phyloP scores from a whole-genome alignment of 139 green algal genomes.

The Pseudopediastrum boryanum region DNA sequence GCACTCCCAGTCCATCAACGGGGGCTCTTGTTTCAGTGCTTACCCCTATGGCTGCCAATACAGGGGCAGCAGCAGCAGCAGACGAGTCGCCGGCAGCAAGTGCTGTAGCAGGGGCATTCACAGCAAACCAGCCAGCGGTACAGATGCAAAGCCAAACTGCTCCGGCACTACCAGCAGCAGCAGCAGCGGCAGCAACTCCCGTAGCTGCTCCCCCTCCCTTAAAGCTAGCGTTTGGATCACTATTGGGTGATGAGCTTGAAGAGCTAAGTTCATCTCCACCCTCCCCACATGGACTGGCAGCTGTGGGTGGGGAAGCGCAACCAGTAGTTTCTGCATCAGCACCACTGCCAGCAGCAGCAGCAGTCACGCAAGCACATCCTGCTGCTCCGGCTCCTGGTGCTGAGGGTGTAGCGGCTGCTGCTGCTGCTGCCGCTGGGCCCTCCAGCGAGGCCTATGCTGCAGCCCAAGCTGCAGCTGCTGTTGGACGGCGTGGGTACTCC shows the following conservation, averaged over 20 bases:
- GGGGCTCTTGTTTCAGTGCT: no score
- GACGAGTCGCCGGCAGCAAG: not conserved
- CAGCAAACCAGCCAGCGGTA: not conserved
- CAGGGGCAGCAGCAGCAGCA: constrained; percentile 27
- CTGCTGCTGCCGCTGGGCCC: no score
- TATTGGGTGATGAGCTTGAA: not conserved
- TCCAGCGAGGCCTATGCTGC: no score
- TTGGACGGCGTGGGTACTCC: no score
- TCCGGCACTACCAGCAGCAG: not conserved
- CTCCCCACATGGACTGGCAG: not conserved
- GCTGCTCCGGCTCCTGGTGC: no score
- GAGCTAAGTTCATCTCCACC: not conserved
- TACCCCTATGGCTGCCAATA: no score
- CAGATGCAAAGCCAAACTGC: constrained; percentile 15
- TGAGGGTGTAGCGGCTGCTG: no score
- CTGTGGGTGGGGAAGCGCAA: not conserved
- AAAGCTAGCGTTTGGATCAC: not conserved
- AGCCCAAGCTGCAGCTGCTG: no score
- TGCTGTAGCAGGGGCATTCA: not conserved
- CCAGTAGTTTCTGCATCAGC: not conserved
- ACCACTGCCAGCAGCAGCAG: constrained; percentile 17
- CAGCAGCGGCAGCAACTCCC: constrained; percentile 7
- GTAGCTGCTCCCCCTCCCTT: not conserved
- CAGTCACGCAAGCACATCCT: not conserved
- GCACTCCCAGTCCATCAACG: no score